Evolutionary conservation across 805 yeast genomes (phyloP), one percentile per base, ranked within the genome.

Genomic region (Maudiozyma serrabonitensis): DNA sequence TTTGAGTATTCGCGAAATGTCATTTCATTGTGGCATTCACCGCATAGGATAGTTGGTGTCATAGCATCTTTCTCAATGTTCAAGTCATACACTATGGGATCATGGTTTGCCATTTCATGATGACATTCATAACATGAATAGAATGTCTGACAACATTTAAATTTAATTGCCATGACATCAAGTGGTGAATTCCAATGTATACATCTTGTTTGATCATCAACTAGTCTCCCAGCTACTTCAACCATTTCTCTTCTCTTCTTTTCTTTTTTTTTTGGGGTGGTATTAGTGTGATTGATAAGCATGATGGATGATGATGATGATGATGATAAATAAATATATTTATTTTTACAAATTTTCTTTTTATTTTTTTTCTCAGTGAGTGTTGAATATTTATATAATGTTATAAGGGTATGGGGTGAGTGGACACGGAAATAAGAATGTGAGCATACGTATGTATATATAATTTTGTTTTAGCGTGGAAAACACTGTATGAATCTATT

Each of bases 111-210:
- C 13, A 49, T 13, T 41, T 56, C 60, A 1, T 49, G 34, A 42
- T 67, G 70, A 42, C 70, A 67, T 25, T 60, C 44, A 39, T 54
- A 54, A 42, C 70, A 67, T 13, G 69, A 57, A 40, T 59, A 67
- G 40, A 52, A 67, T 2, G 32, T 31, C 52, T 47, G 48, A 46
- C 70, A 67, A 38, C 69, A 65, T 48, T 58, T 62, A 43, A 66
- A 64, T 48, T 60, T 62, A 19, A 67, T 45, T 19, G 68, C 64
- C 1, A 67, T 54, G 2, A 67, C 54, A 49, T 67, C 70, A 21
- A 59, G 41, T 5, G 51, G 51, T 0, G 63, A 54, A 31, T 66
- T 54, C 69, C 69, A 67, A 51, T 67, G 70, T 13, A 50, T 51
- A 47, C 70, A 67, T 12, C 70, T 48, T 2, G 64, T 56, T 44